Conservation (phyloP, 768 basidiomycete genomes). For the Collybia sp. region DNA sequence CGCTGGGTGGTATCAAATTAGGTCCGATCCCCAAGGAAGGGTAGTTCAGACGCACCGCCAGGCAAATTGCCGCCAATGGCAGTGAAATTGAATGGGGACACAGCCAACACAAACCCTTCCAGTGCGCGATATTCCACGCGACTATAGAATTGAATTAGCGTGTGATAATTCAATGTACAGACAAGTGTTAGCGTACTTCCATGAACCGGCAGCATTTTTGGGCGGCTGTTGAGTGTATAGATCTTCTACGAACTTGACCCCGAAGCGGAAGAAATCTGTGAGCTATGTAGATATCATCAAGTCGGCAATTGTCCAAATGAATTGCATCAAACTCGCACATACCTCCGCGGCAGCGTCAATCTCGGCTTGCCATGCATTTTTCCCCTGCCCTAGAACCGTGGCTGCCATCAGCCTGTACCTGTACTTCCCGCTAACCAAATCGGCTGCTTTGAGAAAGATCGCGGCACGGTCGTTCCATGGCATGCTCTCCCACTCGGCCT, state of each 20-base stretch:
- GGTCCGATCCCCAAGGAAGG: slow-evolving; percentile 4
- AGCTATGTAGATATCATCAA: slow-evolving; percentile 44
- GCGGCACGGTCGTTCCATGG: slow-evolving; percentile 97
- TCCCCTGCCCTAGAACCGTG: slow-evolving; percentile 97
- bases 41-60: slow-evolving; percentile 27
- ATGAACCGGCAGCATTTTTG: slow-evolving; percentile 79
- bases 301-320: not conserved
- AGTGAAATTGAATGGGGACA: slow-evolving; percentile 98
- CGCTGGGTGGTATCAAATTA: slow-evolving; percentile 30
- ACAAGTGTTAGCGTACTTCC: slow-evolving; percentile 61
- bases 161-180: not conserved
- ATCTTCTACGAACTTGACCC: slow-evolving; percentile 95
- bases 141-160: slow-evolving; percentile 33
- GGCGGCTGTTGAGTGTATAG: slow-evolving; percentile 88
- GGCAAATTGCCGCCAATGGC: slow-evolving; percentile 97
- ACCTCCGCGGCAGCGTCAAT: slow-evolving; percentile 99
- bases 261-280: slow-evolving; percentile 92
- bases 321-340: slow-evolving; percentile 10
- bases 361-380: slow-evolving; percentile 99
- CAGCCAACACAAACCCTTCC: slow-evolving; percentile 98
- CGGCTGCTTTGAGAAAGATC: slow-evolving; percentile 97
- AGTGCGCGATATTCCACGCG: slow-evolving; percentile 94
- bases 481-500: slow-evolving; percentile 86
- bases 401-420: slow-evolving; percentile 93
- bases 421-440: slow-evolving; percentile 93